phyloP scores from a whole-genome alignment of 2,329 filamentous ascomycete genomes.

The Trichoderma asperellum region DNA sequence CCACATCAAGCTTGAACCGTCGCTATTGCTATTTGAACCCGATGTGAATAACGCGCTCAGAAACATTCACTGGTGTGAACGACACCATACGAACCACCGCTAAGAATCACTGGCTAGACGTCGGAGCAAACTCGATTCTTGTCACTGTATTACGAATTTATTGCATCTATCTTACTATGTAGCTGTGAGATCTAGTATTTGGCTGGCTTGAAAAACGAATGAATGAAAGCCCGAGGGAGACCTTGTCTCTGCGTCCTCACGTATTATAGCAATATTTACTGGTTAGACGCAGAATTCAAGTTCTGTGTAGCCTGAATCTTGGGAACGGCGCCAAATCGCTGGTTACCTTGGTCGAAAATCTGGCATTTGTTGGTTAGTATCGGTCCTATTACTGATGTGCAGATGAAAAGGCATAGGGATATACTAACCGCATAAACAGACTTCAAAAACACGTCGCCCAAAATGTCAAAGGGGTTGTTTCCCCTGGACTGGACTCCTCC shows the following conservation, averaged over 20 bases:
- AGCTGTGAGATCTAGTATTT: constrained; percentile 25
- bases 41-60: constrained; percentile 22
- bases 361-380: neutral
- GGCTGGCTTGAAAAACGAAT: neutral
- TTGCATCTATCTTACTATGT: constrained; percentile 15
- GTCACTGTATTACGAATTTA: neutral
- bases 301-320: constrained; percentile 20
- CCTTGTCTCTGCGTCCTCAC: neutral
- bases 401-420: neutral
- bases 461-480: constrained; percentile 18
- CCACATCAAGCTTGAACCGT: constrained; percentile 16
- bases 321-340: constrained; percentile 19
- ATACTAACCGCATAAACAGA: constrained; percentile 20
- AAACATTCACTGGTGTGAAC: constrained; percentile 11
- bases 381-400: neutral
- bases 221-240: neutral
- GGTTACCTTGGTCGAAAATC: constrained; percentile 22
- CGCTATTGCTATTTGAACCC: constrained; percentile 17
- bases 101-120: constrained; percentile 25
- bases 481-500: constrained; percentile 17
- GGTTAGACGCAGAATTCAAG: neutral
- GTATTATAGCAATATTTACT: neutral
- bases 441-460: constrained; percentile 20
- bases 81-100: constrained; percentile 20
- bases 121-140: constrained; percentile 16